Percentiles rank a stretch among this genome's conserved stretches.
Evolutionary conservation across 495 filamentous ascomycete genomes (phyloP).

Genomic region (Neurospora cerealis): DNA sequence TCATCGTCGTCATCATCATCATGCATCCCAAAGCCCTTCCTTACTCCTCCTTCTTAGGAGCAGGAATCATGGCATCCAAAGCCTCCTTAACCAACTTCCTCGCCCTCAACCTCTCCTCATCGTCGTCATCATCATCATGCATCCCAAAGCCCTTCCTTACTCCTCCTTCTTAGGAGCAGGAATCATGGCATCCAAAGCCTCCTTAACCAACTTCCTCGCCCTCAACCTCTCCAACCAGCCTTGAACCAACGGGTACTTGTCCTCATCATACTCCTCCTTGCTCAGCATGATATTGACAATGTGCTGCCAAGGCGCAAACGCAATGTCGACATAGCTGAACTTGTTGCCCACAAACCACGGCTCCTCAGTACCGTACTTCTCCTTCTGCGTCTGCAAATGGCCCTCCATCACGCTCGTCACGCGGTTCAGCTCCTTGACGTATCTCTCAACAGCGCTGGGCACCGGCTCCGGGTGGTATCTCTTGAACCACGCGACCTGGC

Average conservation of each 20-base stretch:
- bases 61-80: too few species aligned
- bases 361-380: slow-evolving; percentile 15
- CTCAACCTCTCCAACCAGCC: slow-evolving; percentile 28
- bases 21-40: neutral
- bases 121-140: too few species aligned
- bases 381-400: slow-evolving; percentile 37
- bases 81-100: too few species aligned
- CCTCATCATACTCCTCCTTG: slow-evolving; percentile 7
- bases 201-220: slow-evolving; percentile 28
- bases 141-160: slow-evolving; percentile 35
- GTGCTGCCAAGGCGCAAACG: slow-evolving; percentile 49
- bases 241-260: slow-evolving; percentile 23
- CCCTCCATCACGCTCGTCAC: slow-evolving; percentile 49
- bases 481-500: slow-evolving; percentile 42
- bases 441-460: slow-evolving; percentile 48
- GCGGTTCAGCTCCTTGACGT: slow-evolving; percentile 49
- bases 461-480: slow-evolving; percentile 47
- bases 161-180: slow-evolving; percentile 42
- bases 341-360: slow-evolving; percentile 48
- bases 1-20: too few species aligned
- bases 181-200: slow-evolving; percentile 23
- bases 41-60: slow-evolving; percentile 52
- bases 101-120: too few species aligned
- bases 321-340: slow-evolving; percentile 47
- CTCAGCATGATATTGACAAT: slow-evolving; percentile 8